A percentile compares a stretch with the other conserved stretches of the same genome.
Evolutionary conservation across 345 rosid genomes (phyloP).

Genomic region (Eucalyptus tenuipes): DNA sequence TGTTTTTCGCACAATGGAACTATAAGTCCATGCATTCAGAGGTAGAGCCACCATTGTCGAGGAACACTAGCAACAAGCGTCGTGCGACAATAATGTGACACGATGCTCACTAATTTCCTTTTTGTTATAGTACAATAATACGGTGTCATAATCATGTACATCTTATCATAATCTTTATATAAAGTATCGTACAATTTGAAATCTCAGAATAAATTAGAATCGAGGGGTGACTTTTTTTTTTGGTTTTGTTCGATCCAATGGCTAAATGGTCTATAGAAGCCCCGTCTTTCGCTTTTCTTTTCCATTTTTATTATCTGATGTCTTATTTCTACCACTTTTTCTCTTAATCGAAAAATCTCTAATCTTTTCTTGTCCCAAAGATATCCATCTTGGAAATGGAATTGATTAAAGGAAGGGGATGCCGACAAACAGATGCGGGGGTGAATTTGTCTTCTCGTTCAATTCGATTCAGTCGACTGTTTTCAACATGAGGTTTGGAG

Average conservation of each 20-base stretch:
- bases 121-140: not conserved
- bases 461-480: not conserved
- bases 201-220: not conserved
- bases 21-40: not conserved
- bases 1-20: not conserved
- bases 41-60: not conserved
- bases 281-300: not conserved
- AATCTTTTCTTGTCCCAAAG: not conserved
- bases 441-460: not conserved
- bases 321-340: not conserved
- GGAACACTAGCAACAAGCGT: not conserved
- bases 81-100: not conserved
- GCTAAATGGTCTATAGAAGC: not conserved
- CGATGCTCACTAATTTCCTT: not conserved
- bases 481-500: not conserved
- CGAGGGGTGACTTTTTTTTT: not conserved
- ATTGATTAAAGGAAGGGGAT: not conserved
- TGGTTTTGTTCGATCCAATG: not conserved
- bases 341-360: not conserved
- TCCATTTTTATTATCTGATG: not conserved
- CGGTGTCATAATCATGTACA: not conserved
- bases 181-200: rapidly evolving
- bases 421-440: not conserved
- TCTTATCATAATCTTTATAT: not conserved
- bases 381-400: not conserved